Base-by-base conservation (phyloP, 23 red algal genomes). In the Gracilaria gracilis region DNA sequence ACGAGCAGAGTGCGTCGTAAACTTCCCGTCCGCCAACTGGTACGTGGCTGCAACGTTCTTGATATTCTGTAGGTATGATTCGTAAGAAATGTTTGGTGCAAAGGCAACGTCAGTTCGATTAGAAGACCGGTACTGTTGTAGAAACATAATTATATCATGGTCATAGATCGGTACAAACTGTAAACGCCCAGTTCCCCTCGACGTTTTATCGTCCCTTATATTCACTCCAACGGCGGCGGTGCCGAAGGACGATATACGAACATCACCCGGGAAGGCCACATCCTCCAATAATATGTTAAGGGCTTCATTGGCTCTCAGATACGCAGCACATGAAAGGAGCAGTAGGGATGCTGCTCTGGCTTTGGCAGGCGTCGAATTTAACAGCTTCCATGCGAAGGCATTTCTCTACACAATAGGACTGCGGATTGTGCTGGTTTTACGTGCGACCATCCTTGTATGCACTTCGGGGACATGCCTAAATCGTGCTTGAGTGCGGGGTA, bases 1-100 rank as follows among this genome's bases (percentile, higher is more conserved):
- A 32, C 75, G 75, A 17, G 75, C 47, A 4, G 47, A 55, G 42
- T 79, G 75, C 29, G 39, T 79, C 27, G 75, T 55, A 33, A 79
- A 48, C 42, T 79, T 79, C 19, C 0, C 78, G 78, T 64, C 61
- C 12, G 14, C 29, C n/a, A 82, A 23, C 19, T 61, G 59, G n/a
- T 82, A 82, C 50, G 49, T 31, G n/a, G 0, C 28, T 21, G 78
- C 78, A 31, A 61, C 51, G 3, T 2, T 3, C 51, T 79, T 79
- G 11, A 79, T 51, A 11, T 2, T 50, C 2, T 79, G 49, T 25
- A 70, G 25, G 28, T 70, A 70, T 9, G 65, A 16, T 35, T 4
- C 13, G 27, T 70, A 70, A 15, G 23, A 33, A 15, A 70, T 15
- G 65, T 11, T 35, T 11, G 4, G 42, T 4, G 17, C 9, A 4